phyloP scores from a whole-genome alignment of 1,284 basidiomycete species.

The Lentinula novae-zelandiae region DNA sequence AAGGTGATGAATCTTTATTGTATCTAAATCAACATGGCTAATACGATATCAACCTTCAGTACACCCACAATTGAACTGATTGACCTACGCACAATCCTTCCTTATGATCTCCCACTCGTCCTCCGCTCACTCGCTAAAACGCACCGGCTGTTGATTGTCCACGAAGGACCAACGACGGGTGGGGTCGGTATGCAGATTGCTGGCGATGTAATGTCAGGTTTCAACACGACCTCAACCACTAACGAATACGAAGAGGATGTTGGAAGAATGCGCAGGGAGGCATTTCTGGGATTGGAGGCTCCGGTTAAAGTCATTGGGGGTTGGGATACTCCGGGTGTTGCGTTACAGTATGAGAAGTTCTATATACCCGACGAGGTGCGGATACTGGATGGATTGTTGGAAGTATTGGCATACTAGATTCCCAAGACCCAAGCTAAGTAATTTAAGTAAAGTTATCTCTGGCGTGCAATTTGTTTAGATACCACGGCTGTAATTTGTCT shows the following conservation, averaged over 20 bases:
- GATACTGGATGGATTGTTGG: constrained; percentile 78
- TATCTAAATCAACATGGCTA: neutral
- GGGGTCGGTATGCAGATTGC: constrained; percentile 87
- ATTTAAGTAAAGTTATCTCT: no score
- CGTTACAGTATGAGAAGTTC: constrained; percentile 87
- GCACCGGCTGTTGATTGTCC: constrained; percentile 80
- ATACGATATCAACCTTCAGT: constrained; percentile 66
- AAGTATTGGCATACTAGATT: constrained; percentile 74
- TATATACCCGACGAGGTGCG: constrained; percentile 84
- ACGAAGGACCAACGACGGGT: constrained; percentile 83
- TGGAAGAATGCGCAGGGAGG: constrained; percentile 50
- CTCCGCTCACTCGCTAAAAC: constrained; percentile 61
- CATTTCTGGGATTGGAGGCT: constrained; percentile 84
- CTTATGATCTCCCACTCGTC: constrained; percentile 83
- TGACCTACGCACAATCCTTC: constrained; percentile 86
- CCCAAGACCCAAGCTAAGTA: no score
- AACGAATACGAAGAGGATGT: constrained; percentile 23
- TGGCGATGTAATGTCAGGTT: constrained; percentile 54
- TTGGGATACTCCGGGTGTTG: constrained; percentile 80
- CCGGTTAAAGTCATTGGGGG: constrained; percentile 85
- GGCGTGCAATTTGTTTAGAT: no score
- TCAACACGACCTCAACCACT: neutral
- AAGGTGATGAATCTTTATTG: neutral
- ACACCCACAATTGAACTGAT: constrained; percentile 83
- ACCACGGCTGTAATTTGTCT: no score